These are phyloP conservation scores for Fusarium robinianum DNA, from an alignment of 2,329 filamentous ascomycete species.

Conservation along the genomic window DNA sequence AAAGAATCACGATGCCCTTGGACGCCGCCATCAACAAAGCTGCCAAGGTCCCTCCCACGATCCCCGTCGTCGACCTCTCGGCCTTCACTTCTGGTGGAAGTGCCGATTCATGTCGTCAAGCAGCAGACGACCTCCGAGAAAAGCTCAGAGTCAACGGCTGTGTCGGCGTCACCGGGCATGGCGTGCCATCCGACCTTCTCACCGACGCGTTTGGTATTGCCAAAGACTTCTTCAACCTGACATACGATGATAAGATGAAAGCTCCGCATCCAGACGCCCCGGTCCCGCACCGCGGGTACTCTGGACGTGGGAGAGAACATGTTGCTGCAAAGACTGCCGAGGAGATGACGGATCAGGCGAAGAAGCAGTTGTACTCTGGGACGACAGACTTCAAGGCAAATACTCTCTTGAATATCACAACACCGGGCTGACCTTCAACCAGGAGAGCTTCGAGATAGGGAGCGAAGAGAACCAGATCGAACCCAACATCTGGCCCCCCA, in stretches of 20 bases:
- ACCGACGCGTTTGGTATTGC: neutral
- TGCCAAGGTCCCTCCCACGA: neutral
- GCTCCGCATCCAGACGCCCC: neutral
- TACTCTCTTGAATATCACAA: neutral
- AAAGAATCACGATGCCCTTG: too few relatives aligned
- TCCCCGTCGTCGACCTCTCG: neutral
- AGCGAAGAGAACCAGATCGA: conserved; percentile 1
- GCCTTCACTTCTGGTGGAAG: neutral
- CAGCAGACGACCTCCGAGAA: neutral
- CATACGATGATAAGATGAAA: conserved; percentile 1
- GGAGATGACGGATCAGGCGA: neutral
- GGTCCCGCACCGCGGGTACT: neutral
- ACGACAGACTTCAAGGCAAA: neutral
- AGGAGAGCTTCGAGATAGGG: conserved; percentile 1
- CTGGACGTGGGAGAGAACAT: neutral
- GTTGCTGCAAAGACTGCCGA: neutral
- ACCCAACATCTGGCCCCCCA: conserved; percentile 1
- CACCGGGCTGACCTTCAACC: neutral
- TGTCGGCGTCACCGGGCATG: neutral
- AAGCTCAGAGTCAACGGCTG: neutral
- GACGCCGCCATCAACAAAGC: too few relatives aligned
- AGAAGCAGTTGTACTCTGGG: neutral
- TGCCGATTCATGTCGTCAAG: neutral
- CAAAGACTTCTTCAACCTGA: neutral
- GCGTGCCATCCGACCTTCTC: neutral